Percentiles rank a stretch among this genome's conserved stretches.
phyloP scores from a whole-genome alignment of 305 asterid genomes.

The Solanum hybrid region DNA sequence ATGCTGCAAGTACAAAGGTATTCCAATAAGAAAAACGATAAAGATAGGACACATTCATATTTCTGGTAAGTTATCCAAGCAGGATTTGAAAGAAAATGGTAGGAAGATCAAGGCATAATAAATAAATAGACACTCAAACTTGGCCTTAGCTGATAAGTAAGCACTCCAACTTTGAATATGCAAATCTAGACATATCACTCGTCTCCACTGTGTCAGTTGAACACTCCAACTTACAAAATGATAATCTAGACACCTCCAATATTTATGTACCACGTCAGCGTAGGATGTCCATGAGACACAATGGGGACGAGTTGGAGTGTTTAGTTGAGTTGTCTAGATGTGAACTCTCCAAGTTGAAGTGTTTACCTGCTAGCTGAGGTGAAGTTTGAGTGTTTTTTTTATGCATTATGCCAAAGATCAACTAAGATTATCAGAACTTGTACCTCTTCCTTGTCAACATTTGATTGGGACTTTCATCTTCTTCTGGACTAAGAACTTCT shows the following conservation, averaged over 20 bases:
- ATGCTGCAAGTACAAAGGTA: slow-evolving; percentile 19
- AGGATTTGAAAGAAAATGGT: not conserved
- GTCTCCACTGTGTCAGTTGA: not conserved
- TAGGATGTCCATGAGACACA: not conserved
- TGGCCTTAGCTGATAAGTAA: not conserved
- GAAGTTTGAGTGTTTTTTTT: not conserved
- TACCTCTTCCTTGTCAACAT: slow-evolving; percentile 18
- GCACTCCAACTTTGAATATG: not conserved
- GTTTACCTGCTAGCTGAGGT: not conserved
- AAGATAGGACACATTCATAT: not conserved
- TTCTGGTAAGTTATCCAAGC: not conserved
- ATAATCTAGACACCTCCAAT: not conserved
- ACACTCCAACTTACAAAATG: not conserved
- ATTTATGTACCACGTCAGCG: not conserved
- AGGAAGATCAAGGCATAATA: not conserved
- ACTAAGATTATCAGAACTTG: not conserved
- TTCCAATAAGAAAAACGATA: slow-evolving; percentile 10
- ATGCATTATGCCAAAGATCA: not conserved
- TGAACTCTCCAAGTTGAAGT: not conserved
- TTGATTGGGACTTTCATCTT: slow-evolving; percentile 7
- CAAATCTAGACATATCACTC: not conserved
- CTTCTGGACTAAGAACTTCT: slow-evolving; percentile 12
- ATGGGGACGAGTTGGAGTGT: not conserved
- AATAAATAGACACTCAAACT: not conserved
- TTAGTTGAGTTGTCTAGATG: not conserved